phyloP scores from a whole-genome alignment of 495 filamentous ascomycete genomes.

The Talaromyces trachyspermus region DNA sequence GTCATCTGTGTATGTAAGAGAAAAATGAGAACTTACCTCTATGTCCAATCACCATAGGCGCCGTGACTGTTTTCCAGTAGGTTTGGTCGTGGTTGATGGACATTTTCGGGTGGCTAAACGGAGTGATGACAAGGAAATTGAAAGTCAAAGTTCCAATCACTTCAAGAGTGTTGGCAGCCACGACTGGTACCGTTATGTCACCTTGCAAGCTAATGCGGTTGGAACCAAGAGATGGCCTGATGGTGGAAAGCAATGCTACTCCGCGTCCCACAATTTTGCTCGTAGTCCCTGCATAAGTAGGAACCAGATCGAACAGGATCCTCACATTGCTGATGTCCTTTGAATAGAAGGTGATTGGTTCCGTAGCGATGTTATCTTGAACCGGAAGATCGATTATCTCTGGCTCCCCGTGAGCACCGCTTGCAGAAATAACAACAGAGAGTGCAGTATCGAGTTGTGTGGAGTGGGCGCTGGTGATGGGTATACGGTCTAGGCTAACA shows the following conservation, averaged over 20 bases:
- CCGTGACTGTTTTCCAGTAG: constrained; percentile 84
- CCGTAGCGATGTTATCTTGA: constrained; percentile 86
- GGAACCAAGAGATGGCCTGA: constrained; percentile 72
- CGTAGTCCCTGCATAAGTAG: constrained; percentile 89
- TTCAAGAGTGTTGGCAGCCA: constrained; percentile 72
- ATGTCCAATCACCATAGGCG: constrained; percentile 90
- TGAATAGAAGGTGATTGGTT: constrained; percentile 83
- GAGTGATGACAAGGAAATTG: constrained; percentile 92
- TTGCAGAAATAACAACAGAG: constrained; percentile 86
- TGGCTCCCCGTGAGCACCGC: constrained; percentile 75
- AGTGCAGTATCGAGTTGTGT: constrained; percentile 91
- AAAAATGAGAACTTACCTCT: constrained; percentile 40
- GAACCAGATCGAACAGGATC: constrained; percentile 89
- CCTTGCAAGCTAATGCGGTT: constrained; percentile 82
- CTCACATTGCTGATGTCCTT: constrained; percentile 73
- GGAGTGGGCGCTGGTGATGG: constrained; percentile 75
- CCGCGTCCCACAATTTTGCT: constrained; percentile 86
- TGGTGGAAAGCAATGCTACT: constrained; percentile 78
- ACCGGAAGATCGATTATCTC: constrained; percentile 87
- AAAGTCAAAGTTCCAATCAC: constrained; percentile 93
- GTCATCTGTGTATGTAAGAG: neutral
- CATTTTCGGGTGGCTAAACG: constrained; percentile 91
- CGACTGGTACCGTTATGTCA: constrained; percentile 86
- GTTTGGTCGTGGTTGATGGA: constrained; percentile 80
- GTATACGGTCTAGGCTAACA: constrained; percentile 84